Conservation (phyloP, 768 basidiomycete genomes). For the Mycena latifolia region DNA sequence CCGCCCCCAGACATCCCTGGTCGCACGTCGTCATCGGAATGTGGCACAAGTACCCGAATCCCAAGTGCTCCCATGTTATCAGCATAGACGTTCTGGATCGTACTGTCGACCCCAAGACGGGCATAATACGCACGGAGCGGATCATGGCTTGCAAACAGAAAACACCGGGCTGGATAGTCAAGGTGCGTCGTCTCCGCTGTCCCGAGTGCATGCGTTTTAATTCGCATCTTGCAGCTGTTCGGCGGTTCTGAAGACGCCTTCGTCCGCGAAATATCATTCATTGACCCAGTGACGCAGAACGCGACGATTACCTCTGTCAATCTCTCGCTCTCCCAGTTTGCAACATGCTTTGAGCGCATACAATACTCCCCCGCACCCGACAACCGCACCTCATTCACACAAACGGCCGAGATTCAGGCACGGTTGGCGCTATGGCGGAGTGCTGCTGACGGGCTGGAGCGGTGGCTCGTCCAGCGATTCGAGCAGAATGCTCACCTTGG, state of each 20-base stretch:
- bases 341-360: constrained; percentile 92
- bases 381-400: constrained; percentile 78
- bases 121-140: constrained; percentile 92
- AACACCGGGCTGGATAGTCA: constrained; percentile 92
- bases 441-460: constrained; percentile 86
- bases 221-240: constrained; percentile 70
- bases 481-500: constrained; percentile 93
- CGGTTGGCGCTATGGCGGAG: constrained; percentile 85
- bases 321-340: constrained; percentile 94
- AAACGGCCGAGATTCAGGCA: constrained; percentile 94
- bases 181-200: constrained; percentile 62
- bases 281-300: constrained; percentile 85
- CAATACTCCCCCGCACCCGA: constrained; percentile 80
- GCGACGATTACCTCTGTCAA: constrained; percentile 93
- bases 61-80: constrained; percentile 89
- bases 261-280: constrained; percentile 93
- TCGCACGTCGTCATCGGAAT: constrained; percentile 92
- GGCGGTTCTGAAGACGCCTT: constrained; percentile 96
- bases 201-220: constrained; percentile 11
- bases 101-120: constrained; percentile 83
- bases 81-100: constrained; percentile 91
- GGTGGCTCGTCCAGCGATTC: constrained; percentile 89
- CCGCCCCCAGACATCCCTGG: constrained; percentile 80
- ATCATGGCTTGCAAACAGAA: constrained; percentile 94
- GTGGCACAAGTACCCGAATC: constrained; percentile 97